Evolutionary conservation across 345 rosid genomes (phyloP).

Genomic region (Populus simonii): DNA sequence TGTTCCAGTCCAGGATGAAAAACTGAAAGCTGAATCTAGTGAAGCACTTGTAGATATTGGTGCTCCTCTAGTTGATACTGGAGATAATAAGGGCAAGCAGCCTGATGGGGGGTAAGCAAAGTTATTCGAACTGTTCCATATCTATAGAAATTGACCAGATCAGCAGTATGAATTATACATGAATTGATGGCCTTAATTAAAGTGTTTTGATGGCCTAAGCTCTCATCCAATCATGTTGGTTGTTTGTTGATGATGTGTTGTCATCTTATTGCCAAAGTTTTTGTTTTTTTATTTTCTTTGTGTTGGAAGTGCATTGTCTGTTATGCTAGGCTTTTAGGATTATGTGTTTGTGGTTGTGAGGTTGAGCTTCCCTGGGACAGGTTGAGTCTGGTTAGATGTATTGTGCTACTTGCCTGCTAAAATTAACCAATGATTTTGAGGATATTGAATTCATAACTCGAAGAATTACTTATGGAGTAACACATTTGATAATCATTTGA

Average conservation of each 20-base stretch:
- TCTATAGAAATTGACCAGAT: neutral
- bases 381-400: neutral
- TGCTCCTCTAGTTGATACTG: conserved; percentile 76
- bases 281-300: neutral
- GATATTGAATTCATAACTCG: neutral
- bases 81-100: conserved; percentile 47
- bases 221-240: neutral
- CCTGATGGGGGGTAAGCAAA: conserved; percentile 47
- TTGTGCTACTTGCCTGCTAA: neutral
- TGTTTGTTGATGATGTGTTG: neutral
- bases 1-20: conserved; percentile 28
- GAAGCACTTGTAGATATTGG: conserved; percentile 52
- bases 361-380: neutral
- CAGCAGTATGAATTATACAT: neutral
- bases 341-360: neutral
- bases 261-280: neutral
- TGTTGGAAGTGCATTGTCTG: neutral
- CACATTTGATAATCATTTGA: neutral
- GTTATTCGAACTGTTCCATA: neutral
- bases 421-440: neutral
- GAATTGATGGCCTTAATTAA: neutral
- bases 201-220: too few species aligned
- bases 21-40: conserved; percentile 54
- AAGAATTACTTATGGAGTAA: neutral
- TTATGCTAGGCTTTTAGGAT: neutral